A percentile compares a stretch with the other conserved stretches of the same genome.
Evolutionary conservation across 2,329 filamentous ascomycete species (phyloP).

Genomic region (Waltergamsia citrina): DNA sequence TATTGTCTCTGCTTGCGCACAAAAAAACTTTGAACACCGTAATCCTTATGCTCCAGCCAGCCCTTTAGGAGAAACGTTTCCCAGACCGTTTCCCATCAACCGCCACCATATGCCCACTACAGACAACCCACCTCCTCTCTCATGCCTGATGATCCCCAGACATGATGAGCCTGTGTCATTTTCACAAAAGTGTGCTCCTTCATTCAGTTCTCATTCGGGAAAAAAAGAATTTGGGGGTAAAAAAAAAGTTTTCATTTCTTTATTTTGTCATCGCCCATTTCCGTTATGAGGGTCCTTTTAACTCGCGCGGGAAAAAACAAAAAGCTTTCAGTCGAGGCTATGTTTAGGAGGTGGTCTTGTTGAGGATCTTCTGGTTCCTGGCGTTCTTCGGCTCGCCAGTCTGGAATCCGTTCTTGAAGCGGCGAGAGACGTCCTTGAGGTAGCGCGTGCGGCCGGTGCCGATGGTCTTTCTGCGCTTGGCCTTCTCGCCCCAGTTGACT

Average conservation of each 20-base stretch:
- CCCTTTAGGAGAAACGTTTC: no score
- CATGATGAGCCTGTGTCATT: no score
- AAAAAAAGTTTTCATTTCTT: not conserved
- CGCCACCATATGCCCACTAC: no score
- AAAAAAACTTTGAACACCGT: conserved; percentile 3
- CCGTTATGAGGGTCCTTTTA: no score
- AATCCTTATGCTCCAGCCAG: conserved; percentile 5
- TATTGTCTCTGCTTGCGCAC: not conserved
- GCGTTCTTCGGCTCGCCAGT: conserved; percentile 77
- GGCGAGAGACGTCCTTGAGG: conserved; percentile 84
- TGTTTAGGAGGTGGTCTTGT: conserved; percentile 3
- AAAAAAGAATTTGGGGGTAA: not conserved
- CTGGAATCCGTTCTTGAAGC: conserved; percentile 98
- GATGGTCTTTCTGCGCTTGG: conserved; percentile 99
- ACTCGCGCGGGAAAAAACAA: no score
- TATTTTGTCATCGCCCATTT: not conserved
- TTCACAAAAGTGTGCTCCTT: no score
- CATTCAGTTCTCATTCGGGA: not conserved
- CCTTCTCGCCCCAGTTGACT: conserved; percentile 99
- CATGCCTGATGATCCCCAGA: no score
- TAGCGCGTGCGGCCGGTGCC: conserved; percentile 94
- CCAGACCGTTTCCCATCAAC: conserved; percentile 1
- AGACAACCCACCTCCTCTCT: no score
- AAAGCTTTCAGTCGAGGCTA: no score
- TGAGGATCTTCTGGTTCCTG: conserved; percentile 24